Base-by-base conservation (phyloP, 1,139 yeast genomes). In the Torulaspora pretoriensis region DNA sequence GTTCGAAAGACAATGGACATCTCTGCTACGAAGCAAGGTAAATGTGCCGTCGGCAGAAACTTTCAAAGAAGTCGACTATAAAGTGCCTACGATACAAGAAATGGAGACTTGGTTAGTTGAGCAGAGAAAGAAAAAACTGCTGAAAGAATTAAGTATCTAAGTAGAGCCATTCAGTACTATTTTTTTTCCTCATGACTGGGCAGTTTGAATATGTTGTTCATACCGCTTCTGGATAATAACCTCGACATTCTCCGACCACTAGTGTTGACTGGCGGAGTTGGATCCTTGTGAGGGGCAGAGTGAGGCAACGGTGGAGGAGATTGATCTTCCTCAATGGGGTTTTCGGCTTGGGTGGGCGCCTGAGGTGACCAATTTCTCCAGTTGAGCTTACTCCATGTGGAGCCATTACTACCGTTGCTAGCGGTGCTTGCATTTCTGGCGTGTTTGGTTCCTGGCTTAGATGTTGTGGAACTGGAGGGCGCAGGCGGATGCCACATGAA, bases 161-260 rank as follows among this genome's bases (percentile, higher is more conserved):
- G 14, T 36, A 32, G 13, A 14, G 12, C 17, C 13, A 32, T 31
- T 17, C 17, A 31, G 17, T 13, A 30, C 30, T 30, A 39, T 36
- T 39, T 42, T 32, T 42, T 46, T 25, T 46, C 49, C 17, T 56
- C 61, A 36, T 59, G 61, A 41, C 54, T 56, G 31, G 58, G 60
- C 10, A 52, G 43, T 35, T 53, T 58, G 45, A 59, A 59, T 17
- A 58, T 34, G 27, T 50, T 57, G 38, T 58, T 59, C 56, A 57
- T 55, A 7, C 56, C 56, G 32, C 56, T 54, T 45, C 54, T 57
- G 9, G 63, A 57, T 8, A 59, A 42, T 12, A 59, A 43, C 27
- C 52, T 52, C 14, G 64, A 56, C 58, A 59, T 53, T 32, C 57
- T 52, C 30, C 61, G 51, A 3, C 59, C 53, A 8, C 52, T 39